Percentiles rank a stretch among this genome's conserved stretches.
phyloP scores from a whole-genome alignment of 2,329 filamentous ascomycete genomes.

The Penicillium sp. region DNA sequence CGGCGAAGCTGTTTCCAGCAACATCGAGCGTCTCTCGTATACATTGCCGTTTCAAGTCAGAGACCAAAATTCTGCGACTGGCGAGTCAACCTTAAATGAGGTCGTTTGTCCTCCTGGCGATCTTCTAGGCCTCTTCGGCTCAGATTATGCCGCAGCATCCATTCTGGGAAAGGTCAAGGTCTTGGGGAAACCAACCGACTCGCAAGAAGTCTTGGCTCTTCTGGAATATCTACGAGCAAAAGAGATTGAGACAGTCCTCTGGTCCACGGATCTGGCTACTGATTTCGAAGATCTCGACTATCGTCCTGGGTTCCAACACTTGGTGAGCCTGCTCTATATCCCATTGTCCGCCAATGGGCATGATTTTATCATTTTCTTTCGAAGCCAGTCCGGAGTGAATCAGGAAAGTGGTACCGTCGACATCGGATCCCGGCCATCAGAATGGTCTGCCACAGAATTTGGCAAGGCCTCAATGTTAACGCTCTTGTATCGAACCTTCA shows the following conservation, averaged over 20 bases:
- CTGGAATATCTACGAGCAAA: slow-evolving; percentile 80
- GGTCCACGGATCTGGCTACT: slow-evolving; percentile 70
- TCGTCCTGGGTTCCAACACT: slow-evolving; percentile 72
- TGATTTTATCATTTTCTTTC: slow-evolving; percentile 88
- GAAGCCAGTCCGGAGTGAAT: slow-evolving; percentile 59
- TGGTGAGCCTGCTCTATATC: slow-evolving; percentile 78
- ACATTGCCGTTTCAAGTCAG: slow-evolving; percentile 77
- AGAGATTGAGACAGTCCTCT: slow-evolving; percentile 71
- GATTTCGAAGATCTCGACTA: slow-evolving; percentile 84
- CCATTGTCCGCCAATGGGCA: slow-evolving; percentile 72
- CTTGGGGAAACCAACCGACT: slow-evolving; percentile 71
- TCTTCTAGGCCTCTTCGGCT: slow-evolving; percentile 77
- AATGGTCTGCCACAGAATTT: slow-evolving; percentile 85
- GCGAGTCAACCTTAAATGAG: slow-evolving; percentile 76
- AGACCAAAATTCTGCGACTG: slow-evolving; percentile 75
- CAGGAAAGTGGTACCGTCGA: not conserved
- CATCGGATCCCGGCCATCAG: slow-evolving; percentile 62
- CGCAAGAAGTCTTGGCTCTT: slow-evolving; percentile 80
- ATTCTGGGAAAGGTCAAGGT: slow-evolving; percentile 85
- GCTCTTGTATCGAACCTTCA: slow-evolving; percentile 83
- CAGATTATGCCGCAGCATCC: slow-evolving; percentile 80
- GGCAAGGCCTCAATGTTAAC: slow-evolving; percentile 86
- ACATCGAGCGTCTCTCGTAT: slow-evolving; percentile 83
- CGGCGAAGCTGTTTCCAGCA: slow-evolving; percentile 79
- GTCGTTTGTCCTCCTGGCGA: slow-evolving; percentile 80